phyloP scores from a whole-genome alignment of 805 yeast genomes.

The Ogataea philodendri region DNA sequence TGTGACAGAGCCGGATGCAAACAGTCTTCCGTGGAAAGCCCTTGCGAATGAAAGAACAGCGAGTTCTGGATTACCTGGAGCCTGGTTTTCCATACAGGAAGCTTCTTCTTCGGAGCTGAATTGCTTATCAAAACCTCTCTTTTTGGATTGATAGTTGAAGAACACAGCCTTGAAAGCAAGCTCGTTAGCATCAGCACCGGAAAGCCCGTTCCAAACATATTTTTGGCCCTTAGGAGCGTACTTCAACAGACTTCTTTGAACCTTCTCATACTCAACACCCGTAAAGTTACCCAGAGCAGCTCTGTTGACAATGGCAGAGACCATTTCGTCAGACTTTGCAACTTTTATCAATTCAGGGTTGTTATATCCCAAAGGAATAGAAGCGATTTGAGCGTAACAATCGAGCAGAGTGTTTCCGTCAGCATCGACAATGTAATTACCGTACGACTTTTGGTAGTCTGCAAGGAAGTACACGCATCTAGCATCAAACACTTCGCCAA shows the following conservation, averaged over 20 bases:
- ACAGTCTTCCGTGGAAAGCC: constrained; percentile 93
- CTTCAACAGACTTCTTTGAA: constrained; percentile 58
- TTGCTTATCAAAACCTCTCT: constrained; percentile 60
- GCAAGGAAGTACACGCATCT: constrained; percentile 73
- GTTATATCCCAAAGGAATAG: constrained; percentile 83
- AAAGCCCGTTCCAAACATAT: constrained; percentile 73
- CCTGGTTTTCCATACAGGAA: constrained; percentile 73
- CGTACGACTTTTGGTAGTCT: constrained; percentile 70
- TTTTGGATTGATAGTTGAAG: constrained; percentile 68
- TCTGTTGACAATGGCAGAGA: constrained; percentile 72
- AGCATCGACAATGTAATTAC: constrained; percentile 77
- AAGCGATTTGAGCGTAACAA: constrained; percentile 80
- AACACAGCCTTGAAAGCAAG: constrained; percentile 87
- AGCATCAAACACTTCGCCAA: constrained; percentile 65
- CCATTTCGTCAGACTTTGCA: constrained; percentile 68
- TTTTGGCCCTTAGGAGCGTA: constrained; percentile 79
- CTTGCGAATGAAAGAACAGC: constrained; percentile 83
- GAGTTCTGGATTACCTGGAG: constrained; percentile 87
- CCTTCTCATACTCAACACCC: constrained; percentile 52
- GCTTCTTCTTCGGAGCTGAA: constrained; percentile 68
- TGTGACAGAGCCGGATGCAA: constrained; percentile 88
- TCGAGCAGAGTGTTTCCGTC: constrained; percentile 78
- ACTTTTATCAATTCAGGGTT: constrained; percentile 70
- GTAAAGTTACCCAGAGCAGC: constrained; percentile 87
- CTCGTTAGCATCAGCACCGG: constrained; percentile 89